Conservation (phyloP, 345 rosid species). For the Schrenkiella parvula region DNA sequence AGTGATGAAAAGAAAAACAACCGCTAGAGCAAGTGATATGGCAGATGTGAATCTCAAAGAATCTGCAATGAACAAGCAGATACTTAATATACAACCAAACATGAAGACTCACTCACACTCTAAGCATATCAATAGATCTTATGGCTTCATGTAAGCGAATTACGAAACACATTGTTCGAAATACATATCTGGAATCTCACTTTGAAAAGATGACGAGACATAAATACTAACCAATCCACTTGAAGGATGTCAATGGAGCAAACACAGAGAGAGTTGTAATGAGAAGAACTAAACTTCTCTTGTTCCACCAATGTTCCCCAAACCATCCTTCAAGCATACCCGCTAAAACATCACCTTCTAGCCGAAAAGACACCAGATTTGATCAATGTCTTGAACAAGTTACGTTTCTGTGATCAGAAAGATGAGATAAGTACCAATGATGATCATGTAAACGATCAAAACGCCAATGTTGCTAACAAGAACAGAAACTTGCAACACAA, state of each 20-base stretch:
- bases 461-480: conserved; percentile 81
- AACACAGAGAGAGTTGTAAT: too few species aligned
- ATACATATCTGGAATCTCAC: background rate
- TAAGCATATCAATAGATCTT: background rate
- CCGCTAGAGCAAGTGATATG: conserved; percentile 74
- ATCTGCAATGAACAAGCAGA: conserved; percentile 43
- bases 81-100: background rate
- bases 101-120: background rate
- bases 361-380: background rate
- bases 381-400: background rate
- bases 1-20: conserved; percentile 71
- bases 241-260: too few species aligned
- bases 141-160: background rate
- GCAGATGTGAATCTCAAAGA: conserved; percentile 88
- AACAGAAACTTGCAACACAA: conserved; percentile 58
- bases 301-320: conserved; percentile 80
- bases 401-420: background rate
- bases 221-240: conserved; percentile 40
- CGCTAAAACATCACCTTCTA: conserved; percentile 72
- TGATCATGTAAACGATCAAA: conserved; percentile 93
- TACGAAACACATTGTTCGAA: background rate
- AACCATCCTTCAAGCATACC: conserved; percentile 92
- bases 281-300: conserved; percentile 26
- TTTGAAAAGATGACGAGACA: background rate
- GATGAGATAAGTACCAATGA: conserved; percentile 50